Base-by-base conservation (phyloP, 805 yeast species). In the Starmerella cellae region DNA sequence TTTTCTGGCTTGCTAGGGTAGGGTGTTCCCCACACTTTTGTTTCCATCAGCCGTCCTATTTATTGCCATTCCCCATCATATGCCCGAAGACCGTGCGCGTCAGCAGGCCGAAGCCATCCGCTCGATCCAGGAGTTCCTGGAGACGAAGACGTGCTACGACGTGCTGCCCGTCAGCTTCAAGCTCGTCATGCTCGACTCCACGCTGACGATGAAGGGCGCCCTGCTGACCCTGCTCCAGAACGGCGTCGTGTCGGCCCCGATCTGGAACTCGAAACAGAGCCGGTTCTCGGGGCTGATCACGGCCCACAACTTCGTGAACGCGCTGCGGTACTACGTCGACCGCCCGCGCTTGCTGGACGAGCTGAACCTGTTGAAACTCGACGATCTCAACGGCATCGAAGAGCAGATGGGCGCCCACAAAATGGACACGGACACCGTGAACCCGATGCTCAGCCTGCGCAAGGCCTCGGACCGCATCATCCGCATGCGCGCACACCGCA, bases 101-200 rank as follows among this genome's bases (percentile, higher is more conserved):
- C 48, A 47, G 55, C 95, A 84, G 57, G 68, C 67, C 46, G 62
- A 72, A n/a, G 94, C 91, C 0, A 71, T 84, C 45, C 74, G 75
- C 51, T 84, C 94, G 17, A 91, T 91, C 46, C 68, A 96, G 37
- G 65, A 75, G 26, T 91, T 91, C 55, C 66, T 91, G 34, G 80
- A 83, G 56, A 77, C 91, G 38, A 88, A 88, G 59, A 87, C 95
- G 0, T 84, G 96, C 1, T 91, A 91, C 60, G 99, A 91, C 56
- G 98, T 91, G 19, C 69, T 91, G 33, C 98, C 99, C 2, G 97
- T 91, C 28, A 79, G 94, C 18, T 91, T 88, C 60, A 70, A 96
- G 53, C 70, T 91, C 55, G 81, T 91, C 43, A 97, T 91, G 37
- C 74, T 91, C 54, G 99, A 91, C 60, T 87, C 97, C 1, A 75